Evolutionary conservation across 164 flowering plant genomes (phyloP).

Genomic region (Dillenia turbinata): DNA sequence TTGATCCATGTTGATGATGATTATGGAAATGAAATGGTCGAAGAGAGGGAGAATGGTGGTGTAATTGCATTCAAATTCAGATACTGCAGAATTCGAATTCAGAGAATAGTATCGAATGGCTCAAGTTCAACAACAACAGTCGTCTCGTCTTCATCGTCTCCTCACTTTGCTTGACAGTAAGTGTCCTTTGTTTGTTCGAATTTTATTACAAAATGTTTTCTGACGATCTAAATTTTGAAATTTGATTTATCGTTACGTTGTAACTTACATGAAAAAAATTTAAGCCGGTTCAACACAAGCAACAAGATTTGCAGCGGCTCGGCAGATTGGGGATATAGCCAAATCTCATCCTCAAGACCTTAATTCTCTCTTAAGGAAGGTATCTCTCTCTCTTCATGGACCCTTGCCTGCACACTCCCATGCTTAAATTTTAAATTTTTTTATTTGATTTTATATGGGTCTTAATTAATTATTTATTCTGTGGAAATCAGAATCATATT

Average conservation of each 20-base stretch:
- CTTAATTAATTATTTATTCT: too few species aligned
- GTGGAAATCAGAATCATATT: too few species aligned
- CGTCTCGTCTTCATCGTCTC: slow-evolving; percentile 86
- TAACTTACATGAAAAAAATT: slow-evolving; percentile 26
- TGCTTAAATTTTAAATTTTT: background rate
- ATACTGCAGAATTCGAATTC: too few species aligned
- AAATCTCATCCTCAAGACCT: slow-evolving; percentile 89
- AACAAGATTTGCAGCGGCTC: slow-evolving; percentile 90
- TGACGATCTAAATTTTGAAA: background rate
- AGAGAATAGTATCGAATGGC: too few species aligned
- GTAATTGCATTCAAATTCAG: too few species aligned
- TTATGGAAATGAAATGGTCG: too few species aligned
- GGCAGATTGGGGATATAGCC: slow-evolving; percentile 95
- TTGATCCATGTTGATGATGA: too few species aligned
- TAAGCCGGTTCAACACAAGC: slow-evolving; percentile 92
- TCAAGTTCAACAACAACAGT: slow-evolving; percentile 39
- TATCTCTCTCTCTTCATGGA: slow-evolving; percentile 8
- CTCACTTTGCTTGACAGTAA: slow-evolving; percentile 89
- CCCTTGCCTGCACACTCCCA: background rate
- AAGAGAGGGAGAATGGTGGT: too few species aligned
- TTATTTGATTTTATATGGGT: too few species aligned
- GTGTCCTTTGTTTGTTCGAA: slow-evolving; percentile 51
- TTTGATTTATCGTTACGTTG: background rate
- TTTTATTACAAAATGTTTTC: background rate
- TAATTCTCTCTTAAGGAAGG: slow-evolving; percentile 73